phyloP scores from a whole-genome alignment of 805 yeast species.

The Lachancea sp. region DNA sequence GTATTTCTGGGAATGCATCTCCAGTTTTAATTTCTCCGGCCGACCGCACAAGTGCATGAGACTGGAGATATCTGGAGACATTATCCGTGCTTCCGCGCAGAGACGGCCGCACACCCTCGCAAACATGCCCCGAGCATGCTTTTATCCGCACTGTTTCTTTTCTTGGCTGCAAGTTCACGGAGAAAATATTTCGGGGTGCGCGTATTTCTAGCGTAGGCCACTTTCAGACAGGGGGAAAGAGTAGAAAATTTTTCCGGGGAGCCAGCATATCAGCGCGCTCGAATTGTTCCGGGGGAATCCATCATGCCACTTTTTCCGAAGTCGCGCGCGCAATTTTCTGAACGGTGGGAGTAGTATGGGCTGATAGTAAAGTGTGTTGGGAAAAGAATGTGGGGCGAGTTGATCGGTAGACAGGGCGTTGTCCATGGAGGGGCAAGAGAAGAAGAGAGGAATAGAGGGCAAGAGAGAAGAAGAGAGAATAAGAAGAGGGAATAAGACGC shows the following conservation, averaged over 20 bases:
- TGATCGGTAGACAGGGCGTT: too few species aligned
- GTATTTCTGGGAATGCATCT: neutral
- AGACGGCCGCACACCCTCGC: neutral
- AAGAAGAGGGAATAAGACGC: too few species aligned
- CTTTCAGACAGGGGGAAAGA: neutral
- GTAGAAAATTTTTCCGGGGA: constrained; percentile 1
- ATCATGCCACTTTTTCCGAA: neutral
- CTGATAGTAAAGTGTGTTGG: too few species aligned
- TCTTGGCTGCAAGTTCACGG: neutral
- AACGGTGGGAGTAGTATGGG: too few species aligned
- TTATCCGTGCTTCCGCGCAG: neutral
- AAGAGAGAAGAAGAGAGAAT: too few species aligned
- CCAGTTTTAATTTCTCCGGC: constrained; percentile 4
- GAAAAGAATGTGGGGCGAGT: too few species aligned
- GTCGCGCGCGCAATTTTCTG: neutral
- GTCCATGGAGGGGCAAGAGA: too few species aligned
- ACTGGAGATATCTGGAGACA: constrained; percentile 1
- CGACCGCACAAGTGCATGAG: neutral
- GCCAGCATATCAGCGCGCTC: neutral
- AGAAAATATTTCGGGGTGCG: neutral
- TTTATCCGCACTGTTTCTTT: neutral
- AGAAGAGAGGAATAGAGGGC: too few species aligned
- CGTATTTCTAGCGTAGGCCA: neutral
- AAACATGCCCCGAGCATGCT: neutral
- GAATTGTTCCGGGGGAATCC: neutral